Evolutionary conservation across 306 rosid species (phyloP).

Genomic region (Neltuma alba): DNA sequence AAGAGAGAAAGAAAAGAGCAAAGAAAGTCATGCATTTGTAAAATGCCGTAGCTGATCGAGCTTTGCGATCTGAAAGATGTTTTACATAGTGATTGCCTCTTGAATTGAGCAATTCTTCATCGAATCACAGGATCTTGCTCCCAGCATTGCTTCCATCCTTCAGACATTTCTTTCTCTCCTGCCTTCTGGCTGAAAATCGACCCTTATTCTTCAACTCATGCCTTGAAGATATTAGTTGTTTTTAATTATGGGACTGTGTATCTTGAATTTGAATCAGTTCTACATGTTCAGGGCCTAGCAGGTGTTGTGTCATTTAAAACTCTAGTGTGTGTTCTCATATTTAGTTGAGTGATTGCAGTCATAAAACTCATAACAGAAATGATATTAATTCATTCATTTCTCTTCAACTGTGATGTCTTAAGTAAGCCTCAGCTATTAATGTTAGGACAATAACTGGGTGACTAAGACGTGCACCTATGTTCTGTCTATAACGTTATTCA

Average conservation of each 20-base stretch:
- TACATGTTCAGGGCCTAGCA: constrained; percentile 28
- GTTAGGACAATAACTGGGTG: background rate
- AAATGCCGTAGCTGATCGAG: constrained; percentile 24
- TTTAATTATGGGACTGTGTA: constrained; percentile 26
- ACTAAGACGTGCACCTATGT: background rate
- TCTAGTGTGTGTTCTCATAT: constrained; percentile 17
- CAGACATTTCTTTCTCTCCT: constrained; percentile 14
- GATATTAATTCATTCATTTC: background rate
- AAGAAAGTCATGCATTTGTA: constrained; percentile 29
- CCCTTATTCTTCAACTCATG: constrained; percentile 5
- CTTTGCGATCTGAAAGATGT: constrained; percentile 21
- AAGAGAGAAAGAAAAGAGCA: background rate
- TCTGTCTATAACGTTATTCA: background rate
- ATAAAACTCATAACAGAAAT: background rate
- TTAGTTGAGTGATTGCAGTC: constrained; percentile 12
- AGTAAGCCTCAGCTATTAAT: constrained; percentile 18
- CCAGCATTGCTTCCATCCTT: constrained; percentile 33
- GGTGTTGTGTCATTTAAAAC: constrained; percentile 33
- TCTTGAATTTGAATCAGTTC: constrained; percentile 15
- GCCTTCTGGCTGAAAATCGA: constrained; percentile 4
- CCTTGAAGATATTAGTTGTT: constrained; percentile 27
- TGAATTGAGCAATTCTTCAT: constrained; percentile 21
- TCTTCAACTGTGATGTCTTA: constrained; percentile 16
- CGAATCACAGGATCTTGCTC: constrained; percentile 24
- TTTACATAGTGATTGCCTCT: constrained; percentile 20